phyloP scores from a whole-genome alignment of 441 rosid species.

The Viola pubescens region DNA sequence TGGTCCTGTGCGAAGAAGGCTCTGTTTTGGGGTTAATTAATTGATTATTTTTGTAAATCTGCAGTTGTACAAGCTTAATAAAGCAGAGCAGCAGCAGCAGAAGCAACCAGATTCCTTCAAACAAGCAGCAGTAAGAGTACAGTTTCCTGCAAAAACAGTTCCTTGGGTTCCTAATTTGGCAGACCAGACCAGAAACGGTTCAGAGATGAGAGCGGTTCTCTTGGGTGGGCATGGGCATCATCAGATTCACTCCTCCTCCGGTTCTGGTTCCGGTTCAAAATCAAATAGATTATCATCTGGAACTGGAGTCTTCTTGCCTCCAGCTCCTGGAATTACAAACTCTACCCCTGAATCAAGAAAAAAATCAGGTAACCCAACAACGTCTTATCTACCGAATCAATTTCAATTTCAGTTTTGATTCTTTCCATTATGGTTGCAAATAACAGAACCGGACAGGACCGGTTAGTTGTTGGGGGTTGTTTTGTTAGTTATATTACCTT shows the following conservation, averaged over 20 bases:
- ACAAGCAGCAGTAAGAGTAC: constrained; percentile 18
- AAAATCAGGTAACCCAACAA: constrained; percentile 40
- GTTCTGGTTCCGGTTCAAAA: constrained; percentile 27
- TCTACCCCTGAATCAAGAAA: constrained; percentile 39
- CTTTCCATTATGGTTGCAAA: too few species aligned
- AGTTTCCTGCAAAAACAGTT: constrained; percentile 9
- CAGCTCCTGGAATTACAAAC: constrained; percentile 23
- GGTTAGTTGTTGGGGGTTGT: too few species aligned
- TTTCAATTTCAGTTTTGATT: too few species aligned
- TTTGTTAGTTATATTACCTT: too few species aligned
- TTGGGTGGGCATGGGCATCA: constrained; percentile 24
- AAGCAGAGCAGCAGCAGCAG: constrained; percentile 25
- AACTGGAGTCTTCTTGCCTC: constrained; percentile 89
- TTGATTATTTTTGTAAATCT: not conserved
- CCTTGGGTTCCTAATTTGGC: constrained; percentile 16
- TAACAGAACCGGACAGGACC: too few species aligned
- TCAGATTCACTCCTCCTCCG: constrained; percentile 24
- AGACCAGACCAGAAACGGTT: constrained; percentile 25
- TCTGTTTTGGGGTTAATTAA: too few species aligned
- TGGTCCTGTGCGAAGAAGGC: not conserved
- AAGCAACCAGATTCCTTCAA: constrained; percentile 16
- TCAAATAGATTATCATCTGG: constrained; percentile 30
- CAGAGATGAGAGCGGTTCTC: constrained; percentile 64
- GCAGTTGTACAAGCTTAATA: constrained; percentile 37
- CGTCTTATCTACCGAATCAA: too few species aligned